Conservation (phyloP, 2,329 filamentous ascomycete genomes). For the Claviceps maximensis region DNA sequence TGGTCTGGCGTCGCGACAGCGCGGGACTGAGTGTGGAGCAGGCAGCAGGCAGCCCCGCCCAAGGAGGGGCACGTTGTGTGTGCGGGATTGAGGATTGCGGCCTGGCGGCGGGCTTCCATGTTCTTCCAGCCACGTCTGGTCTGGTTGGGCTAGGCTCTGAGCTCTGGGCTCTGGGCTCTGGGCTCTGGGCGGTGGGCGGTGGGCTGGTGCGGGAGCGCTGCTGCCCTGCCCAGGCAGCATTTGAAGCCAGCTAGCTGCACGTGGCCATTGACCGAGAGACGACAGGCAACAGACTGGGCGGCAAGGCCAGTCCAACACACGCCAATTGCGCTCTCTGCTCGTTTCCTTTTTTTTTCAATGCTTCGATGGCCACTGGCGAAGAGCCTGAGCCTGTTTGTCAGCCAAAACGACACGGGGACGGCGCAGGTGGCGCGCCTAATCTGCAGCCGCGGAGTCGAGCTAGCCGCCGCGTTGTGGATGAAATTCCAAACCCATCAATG, state of each 20-base stretch:
- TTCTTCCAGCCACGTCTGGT: no score
- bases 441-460: not conserved
- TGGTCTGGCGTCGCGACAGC: constrained; percentile 2
- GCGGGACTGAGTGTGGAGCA: not conserved
- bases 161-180: no score
- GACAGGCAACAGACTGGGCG: not conserved
- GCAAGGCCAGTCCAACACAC: no score
- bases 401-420: not conserved
- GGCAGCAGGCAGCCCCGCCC: constrained; percentile 5
- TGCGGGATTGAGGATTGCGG: not conserved
- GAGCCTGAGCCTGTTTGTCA: not conserved
- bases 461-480: not conserved
- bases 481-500: no score
- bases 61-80: constrained; percentile 2
- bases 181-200: no score
- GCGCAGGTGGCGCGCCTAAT: not conserved
- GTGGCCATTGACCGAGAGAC: no score
- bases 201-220: no score
- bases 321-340: not conserved
- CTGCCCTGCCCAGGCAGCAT: no score
- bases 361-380: not conserved
- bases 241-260: no score
- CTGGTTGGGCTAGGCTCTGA: no score
- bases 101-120: not conserved
- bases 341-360: not conserved